Evolutionary conservation across 2,329 filamentous ascomycete genomes (phyloP).

Genomic region (Hysterium pulicare): DNA sequence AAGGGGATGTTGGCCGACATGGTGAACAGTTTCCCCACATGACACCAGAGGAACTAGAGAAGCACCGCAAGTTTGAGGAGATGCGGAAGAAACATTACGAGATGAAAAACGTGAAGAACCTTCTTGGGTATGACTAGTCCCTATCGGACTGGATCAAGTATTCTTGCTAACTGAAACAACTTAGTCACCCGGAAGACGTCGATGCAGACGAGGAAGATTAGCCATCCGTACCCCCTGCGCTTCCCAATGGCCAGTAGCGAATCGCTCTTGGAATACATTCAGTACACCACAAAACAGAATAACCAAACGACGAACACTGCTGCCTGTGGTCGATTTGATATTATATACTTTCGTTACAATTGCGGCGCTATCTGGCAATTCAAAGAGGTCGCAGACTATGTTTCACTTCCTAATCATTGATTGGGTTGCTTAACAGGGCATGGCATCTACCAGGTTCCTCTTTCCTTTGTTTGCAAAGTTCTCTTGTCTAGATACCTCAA

Average conservation of each 20-base stretch:
- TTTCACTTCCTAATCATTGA: no score
- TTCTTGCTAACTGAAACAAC: conserved; percentile 4
- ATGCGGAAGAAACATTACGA: conserved; percentile 96
- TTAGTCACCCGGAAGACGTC: conserved; percentile 42
- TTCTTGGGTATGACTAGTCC: conserved; percentile 64
- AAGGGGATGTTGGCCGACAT: conserved; percentile 46
- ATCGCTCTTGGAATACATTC: no score
- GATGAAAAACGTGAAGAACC: conserved; percentile 89
- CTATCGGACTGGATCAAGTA: background rate
- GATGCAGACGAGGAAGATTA: conserved; percentile 42
- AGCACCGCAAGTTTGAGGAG: conserved; percentile 88
- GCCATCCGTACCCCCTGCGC: conserved; percentile 6
- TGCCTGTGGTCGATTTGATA: no score
- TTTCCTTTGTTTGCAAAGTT: no score
- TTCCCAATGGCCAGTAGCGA: conserved; percentile 13
- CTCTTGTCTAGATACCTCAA: no score
- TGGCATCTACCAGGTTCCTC: no score
- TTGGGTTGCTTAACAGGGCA: no score
- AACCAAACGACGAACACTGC: no score
- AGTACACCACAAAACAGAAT: no score
- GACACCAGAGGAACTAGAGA: conserved; percentile 72
- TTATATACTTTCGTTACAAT: no score
- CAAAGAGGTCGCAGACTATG: no score
- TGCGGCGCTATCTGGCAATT: no score
- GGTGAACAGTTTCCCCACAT: conserved; percentile 56